A percentile compares a stretch with the other conserved stretches of the same genome.
Evolutionary conservation across 306 rosid genomes (phyloP).

Genomic region (Fragaria iinumae): DNA sequence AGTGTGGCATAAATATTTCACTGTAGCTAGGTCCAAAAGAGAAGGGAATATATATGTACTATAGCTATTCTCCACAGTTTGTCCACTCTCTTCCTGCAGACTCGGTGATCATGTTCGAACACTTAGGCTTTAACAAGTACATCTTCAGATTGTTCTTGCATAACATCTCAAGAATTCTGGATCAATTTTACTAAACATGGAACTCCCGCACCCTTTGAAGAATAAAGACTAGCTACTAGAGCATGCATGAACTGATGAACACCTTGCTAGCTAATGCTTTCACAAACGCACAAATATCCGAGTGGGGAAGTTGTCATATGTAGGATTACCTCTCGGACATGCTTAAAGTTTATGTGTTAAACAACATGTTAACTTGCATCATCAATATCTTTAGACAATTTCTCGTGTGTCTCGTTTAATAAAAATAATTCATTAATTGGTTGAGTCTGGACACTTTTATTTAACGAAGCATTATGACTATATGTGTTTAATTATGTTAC

Average conservation of each 20-base stretch:
- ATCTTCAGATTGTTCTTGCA: neutral
- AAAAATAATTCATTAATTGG: neutral
- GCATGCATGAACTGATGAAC: neutral
- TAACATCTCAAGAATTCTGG: neutral
- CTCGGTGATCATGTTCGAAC: neutral
- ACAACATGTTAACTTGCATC: neutral
- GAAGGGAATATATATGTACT: neutral
- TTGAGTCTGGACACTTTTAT: neutral
- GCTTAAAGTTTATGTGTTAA: neutral
- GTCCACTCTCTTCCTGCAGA: neutral
- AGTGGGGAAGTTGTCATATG: neutral
- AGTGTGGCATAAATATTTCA: conserved; percentile 11
- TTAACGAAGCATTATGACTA: too few species aligned
- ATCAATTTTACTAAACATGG: neutral
- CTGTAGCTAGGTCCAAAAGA: neutral
- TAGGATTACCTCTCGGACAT: neutral
- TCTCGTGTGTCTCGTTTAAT: neutral
- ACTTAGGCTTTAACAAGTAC: neutral
- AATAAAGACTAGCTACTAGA: neutral
- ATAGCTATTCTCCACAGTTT: neutral
- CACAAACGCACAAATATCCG: neutral
- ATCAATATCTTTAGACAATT: too few species aligned
- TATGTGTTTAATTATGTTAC: too few species aligned
- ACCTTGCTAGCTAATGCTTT: neutral
- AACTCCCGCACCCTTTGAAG: neutral